phyloP scores from a whole-genome alignment of 371 early-diverging fungal species.

The Mucor sp. region DNA sequence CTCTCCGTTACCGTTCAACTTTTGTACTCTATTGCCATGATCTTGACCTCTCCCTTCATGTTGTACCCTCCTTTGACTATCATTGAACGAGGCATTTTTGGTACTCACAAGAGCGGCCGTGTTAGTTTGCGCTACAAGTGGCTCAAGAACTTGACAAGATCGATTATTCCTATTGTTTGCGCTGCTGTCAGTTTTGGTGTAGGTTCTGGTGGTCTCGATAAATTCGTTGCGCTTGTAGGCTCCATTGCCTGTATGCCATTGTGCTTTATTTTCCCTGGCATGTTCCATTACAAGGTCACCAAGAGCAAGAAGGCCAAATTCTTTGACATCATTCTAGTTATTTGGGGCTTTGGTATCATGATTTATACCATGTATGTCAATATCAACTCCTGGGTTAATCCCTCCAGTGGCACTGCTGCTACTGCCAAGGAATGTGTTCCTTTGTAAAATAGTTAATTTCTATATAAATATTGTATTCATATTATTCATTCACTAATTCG shows the following conservation, averaged over 20 bases:
- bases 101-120: constrained; percentile 38
- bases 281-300: constrained; percentile 67
- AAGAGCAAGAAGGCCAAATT: constrained; percentile 29
- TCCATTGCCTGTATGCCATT: constrained; percentile 48
- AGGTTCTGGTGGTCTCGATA: constrained; percentile 66
- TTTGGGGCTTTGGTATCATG: constrained; percentile 63
- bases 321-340: constrained; percentile 47
- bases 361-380: constrained; percentile 31
- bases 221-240: constrained; percentile 70
- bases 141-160: constrained; percentile 67
- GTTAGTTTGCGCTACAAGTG: constrained; percentile 51
- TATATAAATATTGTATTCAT: constrained; percentile 2
- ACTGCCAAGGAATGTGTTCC: background rate
- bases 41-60: constrained; percentile 77
- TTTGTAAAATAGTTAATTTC: background rate
- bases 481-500: background rate
- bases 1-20: constrained; percentile 64
- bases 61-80: constrained; percentile 77
- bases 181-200: constrained; percentile 63
- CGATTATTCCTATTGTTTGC: constrained; percentile 53
- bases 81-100: constrained; percentile 60
- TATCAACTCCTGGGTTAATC: constrained; percentile 21
- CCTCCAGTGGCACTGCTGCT: constrained; percentile 7
- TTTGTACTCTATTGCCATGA: constrained; percentile 77
- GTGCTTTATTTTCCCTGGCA: constrained; percentile 53